Evolutionary conservation across 441 rosid species (phyloP).

Genomic region (Raphanus hybrid): DNA sequence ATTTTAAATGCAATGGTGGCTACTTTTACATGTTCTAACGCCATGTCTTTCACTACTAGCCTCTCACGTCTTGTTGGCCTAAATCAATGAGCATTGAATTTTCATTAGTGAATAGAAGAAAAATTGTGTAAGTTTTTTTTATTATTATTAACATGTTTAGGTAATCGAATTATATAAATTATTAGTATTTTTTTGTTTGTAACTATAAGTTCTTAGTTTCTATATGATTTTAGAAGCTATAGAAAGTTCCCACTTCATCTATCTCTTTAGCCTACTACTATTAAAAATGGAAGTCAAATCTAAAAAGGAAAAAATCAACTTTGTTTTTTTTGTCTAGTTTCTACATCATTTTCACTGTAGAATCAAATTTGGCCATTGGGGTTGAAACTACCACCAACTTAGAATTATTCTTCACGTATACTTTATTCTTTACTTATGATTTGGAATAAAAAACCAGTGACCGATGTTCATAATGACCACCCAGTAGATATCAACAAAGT

Average conservation of each 20-base stretch:
- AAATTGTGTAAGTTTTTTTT: conserved; percentile 3
- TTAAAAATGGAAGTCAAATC: conserved; percentile 16
- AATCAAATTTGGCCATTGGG: conserved; percentile 28
- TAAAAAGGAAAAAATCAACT: conserved; percentile 17
- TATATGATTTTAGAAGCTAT: conserved; percentile 24
- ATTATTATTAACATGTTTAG: background rate
- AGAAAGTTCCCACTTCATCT: conserved; percentile 31
- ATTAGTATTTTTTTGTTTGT: conserved; percentile 12
- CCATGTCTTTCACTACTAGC: conserved; percentile 28
- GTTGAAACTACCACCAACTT: conserved; percentile 40
- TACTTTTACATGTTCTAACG: conserved; percentile 43
- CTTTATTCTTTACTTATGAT: conserved; percentile 33
- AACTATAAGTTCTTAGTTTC: background rate
- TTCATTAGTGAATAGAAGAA: conserved; percentile 14
- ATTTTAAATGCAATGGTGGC: conserved; percentile 30
- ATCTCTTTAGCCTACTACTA: conserved; percentile 24
- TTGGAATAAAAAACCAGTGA: conserved; percentile 11
- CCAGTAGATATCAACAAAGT: conserved; percentile 27
- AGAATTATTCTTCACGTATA: conserved; percentile 40
- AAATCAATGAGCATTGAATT: conserved; percentile 37
- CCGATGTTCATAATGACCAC: conserved; percentile 36
- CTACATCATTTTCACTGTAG: conserved; percentile 35
- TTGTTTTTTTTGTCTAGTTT: conserved; percentile 16
- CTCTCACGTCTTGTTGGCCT: conserved; percentile 35
- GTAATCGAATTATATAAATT: conserved; percentile 7